A percentile compares a stretch with the other conserved stretches of the same genome.
These are phyloP conservation scores for Geotrichum europaeum DNA, from an alignment of 1,139 yeast species.

Conservation along the genomic window DNA sequence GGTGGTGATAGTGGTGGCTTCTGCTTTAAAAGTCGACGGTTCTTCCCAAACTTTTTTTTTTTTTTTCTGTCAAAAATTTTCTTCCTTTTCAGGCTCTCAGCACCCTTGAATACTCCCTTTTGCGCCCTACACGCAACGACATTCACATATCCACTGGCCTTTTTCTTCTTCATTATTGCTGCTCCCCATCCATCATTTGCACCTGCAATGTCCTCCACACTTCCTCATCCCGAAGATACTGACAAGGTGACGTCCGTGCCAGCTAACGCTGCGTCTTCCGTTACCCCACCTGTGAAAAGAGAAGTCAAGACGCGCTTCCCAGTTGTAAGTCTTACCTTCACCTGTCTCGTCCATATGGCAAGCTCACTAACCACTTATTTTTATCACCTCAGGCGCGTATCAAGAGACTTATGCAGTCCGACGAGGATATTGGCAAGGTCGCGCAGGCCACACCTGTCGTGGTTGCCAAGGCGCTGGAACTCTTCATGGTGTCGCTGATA, in stretches of 20 bases:
- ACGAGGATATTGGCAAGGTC: conserved; percentile 96
- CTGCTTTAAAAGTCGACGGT: background rate
- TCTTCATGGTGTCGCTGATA: conserved; percentile 83
- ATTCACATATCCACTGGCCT: background rate
- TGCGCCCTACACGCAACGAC: background rate
- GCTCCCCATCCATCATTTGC: background rate
- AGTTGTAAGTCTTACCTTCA: conserved; percentile 39
- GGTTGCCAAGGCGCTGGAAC: conserved; percentile 89
- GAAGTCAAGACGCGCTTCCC: conserved; percentile 89
- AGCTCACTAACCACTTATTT: background rate
- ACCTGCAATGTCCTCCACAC: conserved; percentile 12
- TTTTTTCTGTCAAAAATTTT: background rate
- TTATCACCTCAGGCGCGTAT: conserved; percentile 55
- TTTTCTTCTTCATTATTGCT: background rate
- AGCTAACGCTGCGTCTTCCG: background rate
- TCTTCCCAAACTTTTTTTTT: background rate
- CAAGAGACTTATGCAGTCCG: conserved; percentile 94
- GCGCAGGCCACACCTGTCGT: conserved; percentile 98
- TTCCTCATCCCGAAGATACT: conserved; percentile 4
- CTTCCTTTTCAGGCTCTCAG: background rate
- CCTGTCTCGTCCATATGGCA: background rate
- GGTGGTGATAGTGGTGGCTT: background rate
- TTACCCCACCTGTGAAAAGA: conserved; percentile 20
- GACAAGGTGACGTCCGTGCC: background rate
- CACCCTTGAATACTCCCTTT: background rate